These are phyloP conservation scores for Neofusicoccum cordaticola DNA, from an alignment of 2,329 filamentous ascomycete genomes.

Conservation along the genomic window DNA sequence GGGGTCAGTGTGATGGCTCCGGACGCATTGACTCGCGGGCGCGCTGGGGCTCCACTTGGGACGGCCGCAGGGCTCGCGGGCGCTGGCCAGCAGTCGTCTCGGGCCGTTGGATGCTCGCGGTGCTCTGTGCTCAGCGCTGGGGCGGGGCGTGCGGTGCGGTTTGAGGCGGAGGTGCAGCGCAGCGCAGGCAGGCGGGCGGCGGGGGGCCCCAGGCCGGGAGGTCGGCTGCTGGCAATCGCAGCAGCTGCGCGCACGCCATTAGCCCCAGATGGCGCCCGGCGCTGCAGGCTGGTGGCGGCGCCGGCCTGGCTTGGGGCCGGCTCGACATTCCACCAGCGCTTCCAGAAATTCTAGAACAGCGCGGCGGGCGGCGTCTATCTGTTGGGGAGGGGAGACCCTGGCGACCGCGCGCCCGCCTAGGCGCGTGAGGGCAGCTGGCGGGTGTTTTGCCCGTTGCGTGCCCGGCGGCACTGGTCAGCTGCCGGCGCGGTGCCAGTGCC, in stretches of 20 bases:
- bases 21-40: not conserved
- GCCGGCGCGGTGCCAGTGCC: too few species aligned
- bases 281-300: not conserved
- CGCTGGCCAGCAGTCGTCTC: not conserved
- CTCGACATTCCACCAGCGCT: slow-evolving; percentile 6
- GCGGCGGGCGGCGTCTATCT: not conserved
- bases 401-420: not conserved
- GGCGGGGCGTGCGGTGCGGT: not conserved
- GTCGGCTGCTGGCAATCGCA: not conserved
- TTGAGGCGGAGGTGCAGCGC: not conserved
- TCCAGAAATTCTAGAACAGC: slow-evolving; percentile 13
- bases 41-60: not conserved
- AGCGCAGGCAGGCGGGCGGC: not conserved
- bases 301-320: not conserved
- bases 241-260: not conserved
- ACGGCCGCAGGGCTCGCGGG: not conserved
- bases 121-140: not conserved
- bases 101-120: not conserved
- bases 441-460: not conserved
- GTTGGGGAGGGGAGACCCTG: not conserved
- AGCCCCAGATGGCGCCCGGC: not conserved
- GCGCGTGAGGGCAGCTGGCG: not conserved
- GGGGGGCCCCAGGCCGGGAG: not conserved
- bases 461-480: not conserved
- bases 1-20: not conserved